Evolutionary conservation across 768 basidiomycete species (phyloP).

Genomic region (Mycena leptocephala): DNA sequence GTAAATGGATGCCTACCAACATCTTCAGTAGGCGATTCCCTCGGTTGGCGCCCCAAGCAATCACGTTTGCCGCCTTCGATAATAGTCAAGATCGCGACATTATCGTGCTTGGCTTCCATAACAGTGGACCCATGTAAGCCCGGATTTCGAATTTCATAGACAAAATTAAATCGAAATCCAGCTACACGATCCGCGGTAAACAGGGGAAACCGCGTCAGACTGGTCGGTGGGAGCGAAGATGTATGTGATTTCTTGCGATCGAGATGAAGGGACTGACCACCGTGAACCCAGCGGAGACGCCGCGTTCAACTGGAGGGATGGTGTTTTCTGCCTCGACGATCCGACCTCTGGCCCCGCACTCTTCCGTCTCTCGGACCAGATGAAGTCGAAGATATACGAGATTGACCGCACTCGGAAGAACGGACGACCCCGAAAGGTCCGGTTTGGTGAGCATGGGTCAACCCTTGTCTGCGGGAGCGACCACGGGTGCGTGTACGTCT

Average conservation of each 20-base stretch:
- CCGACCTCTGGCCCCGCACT: slow-evolving; percentile 12
- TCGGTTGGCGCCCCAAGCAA: no score
- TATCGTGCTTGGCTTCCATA: no score
- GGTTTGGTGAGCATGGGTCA: slow-evolving; percentile 8
- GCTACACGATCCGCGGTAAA: slow-evolving; percentile 1
- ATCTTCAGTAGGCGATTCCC: no score
- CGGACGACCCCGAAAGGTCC: slow-evolving; percentile 5
- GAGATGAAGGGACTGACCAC: neutral
- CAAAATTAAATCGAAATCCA: neutral
- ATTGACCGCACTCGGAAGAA: neutral
- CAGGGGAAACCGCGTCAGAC: no score
- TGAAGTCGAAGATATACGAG: neutral
- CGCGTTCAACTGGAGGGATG: no score
- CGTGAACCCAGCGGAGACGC: no score
- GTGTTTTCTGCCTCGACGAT: slow-evolving; percentile 17
- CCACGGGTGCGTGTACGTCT: slow-evolving; percentile 17
- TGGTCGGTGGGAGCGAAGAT: no score
- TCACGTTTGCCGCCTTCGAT: no score
- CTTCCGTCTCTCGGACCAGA: slow-evolving; percentile 6
- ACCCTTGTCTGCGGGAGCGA: slow-evolving; percentile 8
- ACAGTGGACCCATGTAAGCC: no score
- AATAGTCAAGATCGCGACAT: no score
- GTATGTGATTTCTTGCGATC: neutral
- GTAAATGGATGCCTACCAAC: no score
- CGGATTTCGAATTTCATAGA: neutral